phyloP scores from a whole-genome alignment of 208 protist genomes.

The Leishmania mexicana region DNA sequence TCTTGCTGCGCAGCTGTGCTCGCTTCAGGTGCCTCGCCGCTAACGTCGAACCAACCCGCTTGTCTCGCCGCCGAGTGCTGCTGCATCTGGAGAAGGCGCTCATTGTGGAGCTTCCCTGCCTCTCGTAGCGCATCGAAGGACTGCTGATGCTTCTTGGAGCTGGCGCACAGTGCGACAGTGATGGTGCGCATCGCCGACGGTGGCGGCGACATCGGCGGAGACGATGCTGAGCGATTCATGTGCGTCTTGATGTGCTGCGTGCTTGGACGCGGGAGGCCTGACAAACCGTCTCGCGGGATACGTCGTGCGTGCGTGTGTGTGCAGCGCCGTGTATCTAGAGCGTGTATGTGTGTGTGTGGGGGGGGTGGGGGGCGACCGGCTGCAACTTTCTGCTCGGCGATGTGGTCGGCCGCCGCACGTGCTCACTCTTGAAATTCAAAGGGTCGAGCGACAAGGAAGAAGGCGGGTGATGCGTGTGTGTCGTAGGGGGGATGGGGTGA shows the following conservation, averaged over 20 bases:
- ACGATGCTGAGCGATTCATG: constrained; percentile 6
- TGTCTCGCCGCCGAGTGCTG: constrained; percentile 3
- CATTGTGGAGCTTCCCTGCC: constrained; percentile 40
- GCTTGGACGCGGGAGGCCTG: neutral
- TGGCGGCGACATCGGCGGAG: neutral
- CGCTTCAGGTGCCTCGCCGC: neutral
- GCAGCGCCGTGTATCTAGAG: too few species aligned
- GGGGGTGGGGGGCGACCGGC: neutral
- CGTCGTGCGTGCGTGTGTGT: neutral
- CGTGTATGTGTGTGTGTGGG: neutral
- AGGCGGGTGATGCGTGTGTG: neutral
- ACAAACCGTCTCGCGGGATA: neutral
- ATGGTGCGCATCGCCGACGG: constrained; percentile 11
- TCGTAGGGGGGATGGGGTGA: neutral
- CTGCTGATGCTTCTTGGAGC: constrained; percentile 73
- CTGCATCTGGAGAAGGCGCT: constrained; percentile 4
- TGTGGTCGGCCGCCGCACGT: neutral
- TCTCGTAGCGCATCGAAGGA: constrained; percentile 67
- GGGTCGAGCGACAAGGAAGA: neutral
- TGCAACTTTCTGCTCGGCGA: neutral
- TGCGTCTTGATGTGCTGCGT: neutral
- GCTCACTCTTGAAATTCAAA: neutral
- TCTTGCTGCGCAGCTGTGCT: neutral
- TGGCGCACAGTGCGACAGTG: constrained; percentile 68
- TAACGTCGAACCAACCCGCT: neutral